Conservation (phyloP, 1,284 basidiomycete genomes). For the Butyriboletus pseudospeciosus region DNA sequence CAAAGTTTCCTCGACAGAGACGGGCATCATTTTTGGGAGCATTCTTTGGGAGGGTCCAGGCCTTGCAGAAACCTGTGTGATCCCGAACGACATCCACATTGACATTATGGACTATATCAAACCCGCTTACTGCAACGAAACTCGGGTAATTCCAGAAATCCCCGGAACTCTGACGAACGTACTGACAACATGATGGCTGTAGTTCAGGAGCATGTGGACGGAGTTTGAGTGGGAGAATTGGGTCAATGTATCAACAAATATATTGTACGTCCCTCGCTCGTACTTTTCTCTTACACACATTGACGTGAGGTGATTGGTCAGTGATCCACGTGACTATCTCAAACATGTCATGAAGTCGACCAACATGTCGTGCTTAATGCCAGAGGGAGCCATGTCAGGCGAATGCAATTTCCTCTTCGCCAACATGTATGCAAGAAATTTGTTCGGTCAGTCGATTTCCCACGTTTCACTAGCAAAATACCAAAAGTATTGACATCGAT, state of each 20-base stretch:
- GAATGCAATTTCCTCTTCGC: constrained; percentile 82
- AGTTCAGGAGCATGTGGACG: constrained; percentile 93
- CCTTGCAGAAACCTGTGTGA: constrained; percentile 82
- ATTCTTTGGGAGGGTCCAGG: constrained; percentile 95
- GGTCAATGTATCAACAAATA: constrained; percentile 76
- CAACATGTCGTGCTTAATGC: constrained; percentile 84
- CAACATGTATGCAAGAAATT: constrained; percentile 74
- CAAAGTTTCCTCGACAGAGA: constrained; percentile 96
- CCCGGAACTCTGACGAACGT: neutral
- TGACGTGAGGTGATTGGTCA: constrained; percentile 20
- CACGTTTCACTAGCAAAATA: neutral
- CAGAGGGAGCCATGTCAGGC: constrained; percentile 75
- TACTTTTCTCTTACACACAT: neutral
- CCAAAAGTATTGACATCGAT: neutral
- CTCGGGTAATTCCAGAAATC: constrained; percentile 57
- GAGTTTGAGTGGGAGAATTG: constrained; percentile 93
- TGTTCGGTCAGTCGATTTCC: constrained; percentile 57
- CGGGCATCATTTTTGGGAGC: constrained; percentile 97
- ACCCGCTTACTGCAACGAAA: constrained; percentile 93
- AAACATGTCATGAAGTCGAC: constrained; percentile 79
- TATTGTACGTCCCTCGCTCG: constrained; percentile 42
- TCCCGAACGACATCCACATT: constrained; percentile 96
- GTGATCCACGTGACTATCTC: constrained; percentile 70
- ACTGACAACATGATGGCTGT: constrained; percentile 1
- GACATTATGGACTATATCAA: constrained; percentile 99